Base-by-base conservation (phyloP, 139 green algal genomes). In the Chlorokybus atmophyticus region DNA sequence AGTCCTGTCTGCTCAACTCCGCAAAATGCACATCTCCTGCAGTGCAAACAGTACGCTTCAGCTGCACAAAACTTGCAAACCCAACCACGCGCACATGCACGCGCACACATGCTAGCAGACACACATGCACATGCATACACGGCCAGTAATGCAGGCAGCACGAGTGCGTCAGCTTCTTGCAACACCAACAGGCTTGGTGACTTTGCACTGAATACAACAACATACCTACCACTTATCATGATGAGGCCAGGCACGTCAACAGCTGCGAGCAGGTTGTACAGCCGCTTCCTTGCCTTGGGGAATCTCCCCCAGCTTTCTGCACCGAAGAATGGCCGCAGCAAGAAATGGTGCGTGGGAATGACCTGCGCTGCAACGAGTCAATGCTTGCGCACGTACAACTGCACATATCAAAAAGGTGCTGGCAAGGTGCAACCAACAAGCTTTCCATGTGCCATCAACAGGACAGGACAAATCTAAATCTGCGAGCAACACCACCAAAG, bases 251-350 rank as follows among this genome's bases (percentile, higher is more conserved):
- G 59, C 17, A 21, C 6, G 38, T 35, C 39, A 25, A 31, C 29
- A 30, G 26, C 17, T 8, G 28, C 3, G 31, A 74, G 35, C n/a
- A 75, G n/a, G 32, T 58, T 10, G n/a, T 32, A 73, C 5, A 74
- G 63, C 23, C 65, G 62, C 2, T 50, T 7, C 28, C 44, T 47
- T 23, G 31, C 52, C 28, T 19, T 39, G 7, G 64, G 66, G 57
- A 75, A 74, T 8, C 49, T 50, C 17, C 29, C 50, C 65, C 65
- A 74, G 27, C 23, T 8, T 42, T 74, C 65, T 4, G 42, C 52
- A 25, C 25, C 7, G 64, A 71, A 63, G 8, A 73, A 52, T 24
- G 65, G 62, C 42, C 73, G 28, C 31, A 74, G 54, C 7, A 27
- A 40, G 19, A 14, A 30, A 35, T 61, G 54, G 38, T 57, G 19